Conservation (phyloP, 208 protist genomes). For the Kentomonas sorsogonicus region DNA sequence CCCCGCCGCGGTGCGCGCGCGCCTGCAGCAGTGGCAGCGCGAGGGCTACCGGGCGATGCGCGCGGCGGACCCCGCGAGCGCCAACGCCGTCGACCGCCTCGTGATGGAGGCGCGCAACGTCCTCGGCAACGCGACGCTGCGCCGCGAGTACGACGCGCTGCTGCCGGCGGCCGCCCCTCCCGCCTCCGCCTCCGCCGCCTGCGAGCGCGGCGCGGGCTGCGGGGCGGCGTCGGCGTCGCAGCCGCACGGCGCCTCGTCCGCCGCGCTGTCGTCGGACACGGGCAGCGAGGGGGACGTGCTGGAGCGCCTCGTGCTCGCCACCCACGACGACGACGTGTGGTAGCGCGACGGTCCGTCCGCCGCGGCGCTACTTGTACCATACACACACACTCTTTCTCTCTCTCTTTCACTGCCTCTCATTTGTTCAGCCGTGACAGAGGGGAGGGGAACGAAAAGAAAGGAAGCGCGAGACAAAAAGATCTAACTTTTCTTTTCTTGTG, state of each 20-base stretch:
- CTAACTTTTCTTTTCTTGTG: slow-evolving; percentile 4
- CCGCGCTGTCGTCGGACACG: slow-evolving; percentile 19
- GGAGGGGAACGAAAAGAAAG: too few species aligned
- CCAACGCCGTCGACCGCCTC: slow-evolving; percentile 59
- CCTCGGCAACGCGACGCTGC: slow-evolving; percentile 49
- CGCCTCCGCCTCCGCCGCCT: slow-evolving; percentile 1
- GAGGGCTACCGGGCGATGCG: slow-evolving; percentile 60
- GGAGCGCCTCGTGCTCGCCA: too few species aligned
- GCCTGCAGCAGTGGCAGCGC: slow-evolving; percentile 56
- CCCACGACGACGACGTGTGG: too few species aligned
- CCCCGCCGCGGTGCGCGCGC: slow-evolving; percentile 41
- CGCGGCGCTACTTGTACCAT: too few species aligned
- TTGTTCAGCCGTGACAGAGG: too few species aligned
- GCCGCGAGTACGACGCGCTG: slow-evolving; percentile 61
- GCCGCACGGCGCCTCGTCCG: slow-evolving; percentile 29
- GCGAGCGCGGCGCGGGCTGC: not conserved
- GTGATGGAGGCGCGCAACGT: slow-evolving; percentile 83
- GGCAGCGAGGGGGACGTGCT: slow-evolving; percentile 6
- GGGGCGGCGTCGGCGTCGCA: too few species aligned
- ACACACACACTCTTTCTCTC: too few species aligned
- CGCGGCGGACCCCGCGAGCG: slow-evolving; percentile 38
- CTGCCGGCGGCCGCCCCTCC: slow-evolving; percentile 14
- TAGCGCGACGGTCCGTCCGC: too few species aligned
- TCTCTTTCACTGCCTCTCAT: too few species aligned
- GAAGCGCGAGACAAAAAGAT: too few species aligned